These are phyloP conservation scores for Talaromyces sp. DNA, from an alignment of 2,329 filamentous ascomycete genomes.

Conservation along the genomic window DNA sequence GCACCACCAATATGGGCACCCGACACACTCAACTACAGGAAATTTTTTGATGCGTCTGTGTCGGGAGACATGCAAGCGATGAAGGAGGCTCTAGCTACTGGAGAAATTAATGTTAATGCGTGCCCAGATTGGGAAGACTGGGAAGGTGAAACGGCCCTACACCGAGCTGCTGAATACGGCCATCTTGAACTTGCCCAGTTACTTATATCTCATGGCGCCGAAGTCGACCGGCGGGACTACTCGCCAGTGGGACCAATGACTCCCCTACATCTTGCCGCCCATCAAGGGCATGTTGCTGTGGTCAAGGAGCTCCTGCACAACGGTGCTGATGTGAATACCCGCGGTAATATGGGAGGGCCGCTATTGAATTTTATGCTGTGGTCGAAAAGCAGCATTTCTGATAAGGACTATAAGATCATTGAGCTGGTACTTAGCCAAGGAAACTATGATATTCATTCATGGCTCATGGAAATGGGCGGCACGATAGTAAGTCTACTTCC, in stretches of 20 bases:
- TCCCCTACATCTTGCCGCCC: neutral
- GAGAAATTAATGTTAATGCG: slow-evolving; percentile 7
- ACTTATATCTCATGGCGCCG: neutral
- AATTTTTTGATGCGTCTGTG: neutral
- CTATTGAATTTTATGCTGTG: too few relatives aligned
- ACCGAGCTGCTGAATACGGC: neutral
- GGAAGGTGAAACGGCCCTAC: neutral
- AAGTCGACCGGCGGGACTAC: neutral
- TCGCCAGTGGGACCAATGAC: neutral
- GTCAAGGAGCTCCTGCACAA: slow-evolving; percentile 4
- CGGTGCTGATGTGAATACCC: neutral
- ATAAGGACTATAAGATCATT: too few relatives aligned
- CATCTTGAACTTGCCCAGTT: slow-evolving; percentile 3
- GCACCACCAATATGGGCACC: slow-evolving; percentile 3
- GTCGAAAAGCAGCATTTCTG: too few relatives aligned
- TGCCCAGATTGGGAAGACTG: neutral
- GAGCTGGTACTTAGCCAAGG: too few relatives aligned
- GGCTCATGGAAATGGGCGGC: too few relatives aligned
- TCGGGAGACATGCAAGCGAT: slow-evolving; percentile 11
- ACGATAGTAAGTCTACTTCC: too few relatives aligned
- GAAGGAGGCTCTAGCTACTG: neutral
- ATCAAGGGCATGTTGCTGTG: neutral
- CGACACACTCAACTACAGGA: slow-evolving; percentile 8
- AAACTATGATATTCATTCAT: too few relatives aligned
- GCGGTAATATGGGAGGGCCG: neutral